Evolutionary conservation across 352 stramenopile species (phyloP), one percentile per base, ranked within the genome.

Genomic region (Pythium scleroteichum): DNA sequence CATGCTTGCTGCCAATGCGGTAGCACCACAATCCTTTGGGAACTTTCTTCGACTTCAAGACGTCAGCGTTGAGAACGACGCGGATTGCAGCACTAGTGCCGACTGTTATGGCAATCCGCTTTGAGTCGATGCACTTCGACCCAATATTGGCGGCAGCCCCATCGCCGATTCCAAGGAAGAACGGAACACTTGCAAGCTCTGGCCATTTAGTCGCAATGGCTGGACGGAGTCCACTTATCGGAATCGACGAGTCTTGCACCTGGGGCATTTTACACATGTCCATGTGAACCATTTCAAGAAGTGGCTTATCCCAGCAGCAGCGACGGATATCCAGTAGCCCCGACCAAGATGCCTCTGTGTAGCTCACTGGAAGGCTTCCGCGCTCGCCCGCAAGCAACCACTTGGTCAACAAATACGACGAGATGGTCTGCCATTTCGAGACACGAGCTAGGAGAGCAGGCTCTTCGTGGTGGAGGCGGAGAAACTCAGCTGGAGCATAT

Each of bases 1-100:
- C 62, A 20, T 88, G 78, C 33, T 91, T 66, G 20, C 78, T 73
- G 50, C 94, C 72, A 38, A 98, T 87, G 33, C 93, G 86, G 69
- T 98, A 99, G 71, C 93, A 98, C 84, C 95, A 99, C 16, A 99
- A 72, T 4, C 95, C 95, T 26, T 82, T 84, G 10, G 91, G 90
- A 32, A 97, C 88, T 51, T 85, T 88, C 8, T 71, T 58, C 24
- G 78, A 59, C 7, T 68, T 72, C 66, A 94, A 82, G 22, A 56
- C 51, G 12, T 73, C 59, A 14, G 73, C 45, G 3, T 60, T 56
- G n/a, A 98, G 44, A 46, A 96, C 85, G n/a, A 98, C 76, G 20
- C 95, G 82, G 53, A 96, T 81, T 24, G 95, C 95, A 14, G 95
- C 95, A 38, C 92, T 98, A 13, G 95, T 99, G 8, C 95, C 95